Conservation (phyloP, 2,329 filamentous ascomycete genomes). For the Cryphonectria carpinicola region DNA sequence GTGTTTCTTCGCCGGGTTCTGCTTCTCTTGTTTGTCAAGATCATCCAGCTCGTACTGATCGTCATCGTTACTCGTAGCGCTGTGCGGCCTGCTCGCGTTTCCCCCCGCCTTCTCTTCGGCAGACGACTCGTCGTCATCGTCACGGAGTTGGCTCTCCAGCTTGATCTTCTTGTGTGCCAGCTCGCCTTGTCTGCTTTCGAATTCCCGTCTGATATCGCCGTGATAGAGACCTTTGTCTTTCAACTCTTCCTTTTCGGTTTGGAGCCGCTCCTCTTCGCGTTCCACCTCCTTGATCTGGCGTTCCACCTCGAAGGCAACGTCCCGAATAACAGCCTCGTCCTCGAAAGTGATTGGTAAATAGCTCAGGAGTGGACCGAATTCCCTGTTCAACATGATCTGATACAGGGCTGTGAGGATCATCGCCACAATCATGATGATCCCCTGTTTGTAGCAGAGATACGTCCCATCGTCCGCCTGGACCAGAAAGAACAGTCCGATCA, state of each 20-base stretch:
- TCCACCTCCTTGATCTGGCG: constrained; percentile 51
- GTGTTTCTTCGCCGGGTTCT: constrained; percentile 18
- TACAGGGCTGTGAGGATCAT: constrained; percentile 73
- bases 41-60: constrained; percentile 41
- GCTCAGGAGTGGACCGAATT: constrained; percentile 82
- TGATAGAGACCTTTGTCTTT: constrained; percentile 35
- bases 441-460: constrained; percentile 72
- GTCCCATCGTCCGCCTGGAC: constrained; percentile 59
- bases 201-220: constrained; percentile 26
- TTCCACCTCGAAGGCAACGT: constrained; percentile 82
- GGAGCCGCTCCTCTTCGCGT: constrained; percentile 39
- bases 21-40: constrained; percentile 27
- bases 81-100: constrained; percentile 35
- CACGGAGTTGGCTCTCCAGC: constrained; percentile 27
- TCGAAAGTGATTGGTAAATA: constrained; percentile 95
- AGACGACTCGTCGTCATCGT: constrained; percentile 43
- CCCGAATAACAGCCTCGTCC: constrained; percentile 89
- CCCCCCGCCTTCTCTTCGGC: constrained; percentile 4
- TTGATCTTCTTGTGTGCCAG: background rate
- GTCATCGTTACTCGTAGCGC: constrained; percentile 21
- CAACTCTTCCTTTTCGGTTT: constrained; percentile 46
- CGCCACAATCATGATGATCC: constrained; percentile 80
- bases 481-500: constrained; percentile 89
- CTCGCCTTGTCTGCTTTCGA: constrained; percentile 2
- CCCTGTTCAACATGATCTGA: constrained; percentile 78